phyloP scores from a whole-genome alignment of 805 yeast genomes.

The Schwanniomyces occidentalis region DNA sequence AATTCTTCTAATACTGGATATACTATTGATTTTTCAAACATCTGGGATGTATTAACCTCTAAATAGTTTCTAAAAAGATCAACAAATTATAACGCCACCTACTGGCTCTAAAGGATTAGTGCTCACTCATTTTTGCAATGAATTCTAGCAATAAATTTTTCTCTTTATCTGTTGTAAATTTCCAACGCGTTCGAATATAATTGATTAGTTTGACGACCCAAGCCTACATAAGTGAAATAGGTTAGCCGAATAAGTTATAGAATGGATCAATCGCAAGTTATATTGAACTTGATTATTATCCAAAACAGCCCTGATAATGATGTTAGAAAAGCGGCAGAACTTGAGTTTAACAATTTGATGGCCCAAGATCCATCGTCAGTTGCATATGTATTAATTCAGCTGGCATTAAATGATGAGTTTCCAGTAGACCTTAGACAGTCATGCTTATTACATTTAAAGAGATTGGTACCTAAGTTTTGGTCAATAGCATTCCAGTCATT shows the following conservation, averaged over 20 bases:
- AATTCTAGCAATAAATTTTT: neutral
- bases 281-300: slow-evolving; percentile 14
- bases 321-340: slow-evolving; percentile 54
- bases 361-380: slow-evolving; percentile 50
- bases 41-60: too few species aligned
- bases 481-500: slow-evolving; percentile 78
- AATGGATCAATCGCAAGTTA: slow-evolving; percentile 6
- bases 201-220: too few species aligned
- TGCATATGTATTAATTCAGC: slow-evolving; percentile 41
- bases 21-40: slow-evolving; percentile 12
- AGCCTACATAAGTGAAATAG: too few species aligned
- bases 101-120: neutral
- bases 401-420: slow-evolving; percentile 33
- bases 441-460: slow-evolving; percentile 63
- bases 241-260: too few species aligned
- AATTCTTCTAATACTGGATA: slow-evolving; percentile 45
- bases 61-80: too few species aligned
- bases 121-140: neutral
- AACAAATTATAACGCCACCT: neutral
- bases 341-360: slow-evolving; percentile 43
- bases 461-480: slow-evolving; percentile 76
- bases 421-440: slow-evolving; percentile 54
- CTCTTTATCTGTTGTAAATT: too few species aligned
- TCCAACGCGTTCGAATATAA: too few species aligned
- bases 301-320: slow-evolving; percentile 51